phyloP scores from a whole-genome alignment of 306 rosid genomes.

The Prunus fruticosa region DNA sequence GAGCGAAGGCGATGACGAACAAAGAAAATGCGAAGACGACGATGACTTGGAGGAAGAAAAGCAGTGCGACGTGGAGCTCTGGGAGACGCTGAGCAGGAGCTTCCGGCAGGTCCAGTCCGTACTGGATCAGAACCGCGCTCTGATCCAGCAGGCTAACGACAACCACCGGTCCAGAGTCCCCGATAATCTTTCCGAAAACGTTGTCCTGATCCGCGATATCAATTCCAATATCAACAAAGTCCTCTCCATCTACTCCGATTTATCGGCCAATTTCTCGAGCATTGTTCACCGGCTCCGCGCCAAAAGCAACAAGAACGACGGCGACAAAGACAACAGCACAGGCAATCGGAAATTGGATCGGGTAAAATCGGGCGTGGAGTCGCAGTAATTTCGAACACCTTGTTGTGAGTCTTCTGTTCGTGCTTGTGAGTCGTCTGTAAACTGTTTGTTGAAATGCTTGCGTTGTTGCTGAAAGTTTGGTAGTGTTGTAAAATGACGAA shows the following conservation, averaged over 20 bases:
- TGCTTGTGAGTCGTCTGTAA: background rate
- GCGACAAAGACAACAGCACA: background rate
- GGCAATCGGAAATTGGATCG: background rate
- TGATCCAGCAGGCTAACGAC: conserved; percentile 83
- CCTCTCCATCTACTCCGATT: conserved; percentile 64
- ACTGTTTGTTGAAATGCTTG: background rate
- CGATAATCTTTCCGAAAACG: conserved; percentile 71
- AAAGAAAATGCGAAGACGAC: background rate
- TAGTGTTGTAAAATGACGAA: too few species aligned
- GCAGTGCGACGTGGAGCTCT: conserved; percentile 33
- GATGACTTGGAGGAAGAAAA: background rate
- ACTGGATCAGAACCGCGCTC: conserved; percentile 62
- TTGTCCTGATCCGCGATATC: conserved; percentile 68
- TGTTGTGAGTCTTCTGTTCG: background rate
- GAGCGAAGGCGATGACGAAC: background rate
- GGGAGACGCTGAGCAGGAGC: conserved; percentile 50
- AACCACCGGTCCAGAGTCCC: conserved; percentile 71
- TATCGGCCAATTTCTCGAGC: conserved; percentile 54
- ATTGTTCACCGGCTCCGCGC: conserved; percentile 19
- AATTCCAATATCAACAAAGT: conserved; percentile 78
- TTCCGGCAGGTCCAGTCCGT: conserved; percentile 80
- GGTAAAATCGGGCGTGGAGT: background rate
- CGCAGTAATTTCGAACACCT: background rate
- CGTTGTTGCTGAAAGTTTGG: too few species aligned
- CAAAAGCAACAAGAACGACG: conserved; percentile 6